Base-by-base conservation (phyloP, 2,329 filamentous ascomycete genomes). In the Penicillium brasilianum region DNA sequence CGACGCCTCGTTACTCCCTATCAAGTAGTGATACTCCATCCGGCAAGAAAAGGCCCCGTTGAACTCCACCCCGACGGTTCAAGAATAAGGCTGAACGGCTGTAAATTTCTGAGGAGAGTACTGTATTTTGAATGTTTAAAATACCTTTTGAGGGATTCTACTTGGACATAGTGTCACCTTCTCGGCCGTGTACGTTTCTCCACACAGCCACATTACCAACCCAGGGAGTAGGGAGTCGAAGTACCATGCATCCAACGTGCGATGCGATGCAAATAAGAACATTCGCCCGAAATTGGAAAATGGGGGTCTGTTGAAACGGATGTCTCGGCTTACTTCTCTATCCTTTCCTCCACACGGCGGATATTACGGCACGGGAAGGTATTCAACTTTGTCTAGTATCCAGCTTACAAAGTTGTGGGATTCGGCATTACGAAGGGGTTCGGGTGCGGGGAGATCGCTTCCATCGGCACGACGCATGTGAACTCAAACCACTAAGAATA, bases 391-490 rank as follows among this genome's bases (percentile, higher is more conserved):
- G 25, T 28, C 25, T 6, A 28, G 25, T 28, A n/a, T n/a, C n/a
- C n/a, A n/a, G 43, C 16, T 10, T 18, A 4, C 39, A 43, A 22
- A 20, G 2, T 43, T 22, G 8, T 18, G 7, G 18, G 18, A 34
- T n/a, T 50, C 46, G 30, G 25, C 46, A n/a, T 20, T 20, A 32
- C 28, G 46, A 50, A 18, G 48, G 48, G 48, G 37, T 20, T 52
- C 46, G 58, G 58, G 25, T 49, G 58, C 53, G 58, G 58, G 58
- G 58, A 51, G 13, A 51, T 18, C 37, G 44, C 41, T 10, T 22
- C 43, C 51, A 55, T 55, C 50, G 57, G 51, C 22, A 55, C 34
- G 13, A 36, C 49, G 34, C 50, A 39, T 39, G 50, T 53, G 50
- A 16, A 44, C 13, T 8, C 11, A 25, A 10, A 46, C 5, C 1